Conservation (phyloP, 106 monocot genomes). For the Allium cepa region DNA sequence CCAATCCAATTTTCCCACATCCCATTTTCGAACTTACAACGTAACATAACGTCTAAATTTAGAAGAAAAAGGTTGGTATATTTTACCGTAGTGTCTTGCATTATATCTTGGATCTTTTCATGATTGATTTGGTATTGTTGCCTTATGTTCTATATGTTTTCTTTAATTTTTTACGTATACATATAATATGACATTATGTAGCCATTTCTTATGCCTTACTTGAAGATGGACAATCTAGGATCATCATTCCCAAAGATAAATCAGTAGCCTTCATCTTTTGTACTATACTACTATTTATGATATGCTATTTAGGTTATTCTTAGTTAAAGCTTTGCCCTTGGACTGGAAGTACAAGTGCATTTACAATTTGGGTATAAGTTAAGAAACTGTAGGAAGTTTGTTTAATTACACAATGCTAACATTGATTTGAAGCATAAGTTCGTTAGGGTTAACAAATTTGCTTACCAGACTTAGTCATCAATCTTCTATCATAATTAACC, state of each 20-base stretch:
- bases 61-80: neutral
- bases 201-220: constrained; percentile 17
- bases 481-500: no score
- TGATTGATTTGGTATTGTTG: neutral
- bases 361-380: no score
- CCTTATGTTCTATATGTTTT: neutral
- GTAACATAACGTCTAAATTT: neutral
- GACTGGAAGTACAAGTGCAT: no score
- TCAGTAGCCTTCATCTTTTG: constrained; percentile 12
- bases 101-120: neutral
- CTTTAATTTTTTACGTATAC: neutral
- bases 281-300: neutral
- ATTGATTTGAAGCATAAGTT: no score
- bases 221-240: constrained; percentile 61
- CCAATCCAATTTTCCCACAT: no score
- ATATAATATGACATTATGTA: neutral
- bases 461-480: no score
- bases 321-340: constrained; percentile 63
- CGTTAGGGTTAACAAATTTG: no score
- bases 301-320: no score
- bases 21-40: no score
- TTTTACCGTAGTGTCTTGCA: no score
- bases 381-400: no score
- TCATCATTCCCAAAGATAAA: constrained; percentile 34
- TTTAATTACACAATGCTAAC: no score